These are phyloP conservation scores for Akanthomyces lecanii DNA, from an alignment of 2,329 filamentous ascomycete species.

Conservation along the genomic window DNA sequence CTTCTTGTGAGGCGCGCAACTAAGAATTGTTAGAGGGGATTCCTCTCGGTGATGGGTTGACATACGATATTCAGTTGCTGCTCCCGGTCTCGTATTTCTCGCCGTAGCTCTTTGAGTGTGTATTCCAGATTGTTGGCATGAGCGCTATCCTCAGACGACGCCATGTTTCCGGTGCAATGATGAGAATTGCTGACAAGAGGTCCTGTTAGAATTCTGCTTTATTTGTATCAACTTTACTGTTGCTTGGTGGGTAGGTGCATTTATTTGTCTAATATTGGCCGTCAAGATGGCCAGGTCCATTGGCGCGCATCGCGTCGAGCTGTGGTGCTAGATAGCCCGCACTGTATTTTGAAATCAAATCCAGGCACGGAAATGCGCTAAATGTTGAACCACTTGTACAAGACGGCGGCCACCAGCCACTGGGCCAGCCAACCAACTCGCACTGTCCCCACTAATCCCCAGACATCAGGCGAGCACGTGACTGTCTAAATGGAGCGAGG, in stretches of 20 bases:
- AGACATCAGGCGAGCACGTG: neutral
- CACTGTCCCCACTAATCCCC: constrained; percentile 1
- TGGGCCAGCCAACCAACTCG: neutral
- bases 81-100: constrained; percentile 51
- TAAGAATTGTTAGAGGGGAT: neutral
- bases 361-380: neutral
- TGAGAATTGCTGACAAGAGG: neutral
- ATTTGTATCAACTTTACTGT: neutral
- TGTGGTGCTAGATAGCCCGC: neutral
- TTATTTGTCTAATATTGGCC: neutral
- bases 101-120: constrained; percentile 64
- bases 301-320: neutral
- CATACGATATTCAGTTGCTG: constrained; percentile 44
- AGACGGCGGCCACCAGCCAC: neutral
- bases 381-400: neutral
- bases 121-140: constrained; percentile 54
- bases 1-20: constrained; percentile 9
- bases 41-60: neutral
- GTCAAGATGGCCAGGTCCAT: neutral
- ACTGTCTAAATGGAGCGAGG: neutral
- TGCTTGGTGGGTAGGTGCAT: neutral
- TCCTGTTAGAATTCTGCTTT: neutral
- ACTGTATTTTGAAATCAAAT: neutral
- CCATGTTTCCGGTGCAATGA: neutral
- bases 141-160: constrained; percentile 25